These are phyloP conservation scores for Lupinus albus DNA, from an alignment of 306 rosid genomes.

Conservation along the genomic window DNA sequence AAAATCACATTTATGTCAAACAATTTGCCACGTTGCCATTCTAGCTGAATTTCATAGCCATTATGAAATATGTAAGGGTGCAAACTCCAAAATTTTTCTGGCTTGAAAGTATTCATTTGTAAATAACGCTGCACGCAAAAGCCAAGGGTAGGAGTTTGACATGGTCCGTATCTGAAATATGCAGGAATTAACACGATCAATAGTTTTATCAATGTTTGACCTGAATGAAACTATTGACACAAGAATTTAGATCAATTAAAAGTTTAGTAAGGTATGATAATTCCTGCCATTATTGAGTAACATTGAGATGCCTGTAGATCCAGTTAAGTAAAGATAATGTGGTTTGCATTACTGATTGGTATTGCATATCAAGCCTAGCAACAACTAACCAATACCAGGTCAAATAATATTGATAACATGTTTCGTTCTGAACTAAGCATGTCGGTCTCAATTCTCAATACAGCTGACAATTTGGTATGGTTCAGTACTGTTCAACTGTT, in stretches of 20 bases:
- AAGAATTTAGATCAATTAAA: conserved; percentile 25
- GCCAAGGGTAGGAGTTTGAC: conserved; percentile 98
- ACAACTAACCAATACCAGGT: conserved; percentile 36
- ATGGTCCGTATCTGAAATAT: conserved; percentile 92
- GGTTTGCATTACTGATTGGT: conserved; percentile 22
- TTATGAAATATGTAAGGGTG: conserved; percentile 68
- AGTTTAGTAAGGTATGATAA: conserved; percentile 15
- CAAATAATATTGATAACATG: not conserved
- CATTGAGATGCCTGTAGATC: conserved; percentile 31
- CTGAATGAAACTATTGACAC: conserved; percentile 28
- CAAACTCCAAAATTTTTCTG: conserved; percentile 91
- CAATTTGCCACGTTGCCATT: conserved; percentile 90
- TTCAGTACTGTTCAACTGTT: conserved; percentile 19
- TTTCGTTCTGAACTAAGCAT: conserved; percentile 11
- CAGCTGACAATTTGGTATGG: conserved; percentile 15
- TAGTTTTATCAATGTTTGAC: conserved; percentile 36
- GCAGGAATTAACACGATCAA: conserved; percentile 42
- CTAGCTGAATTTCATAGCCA: conserved; percentile 91
- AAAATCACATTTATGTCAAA: conserved; percentile 75
- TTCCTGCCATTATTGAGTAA: conserved; percentile 20
- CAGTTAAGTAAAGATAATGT: conserved; percentile 10
- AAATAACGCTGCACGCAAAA: conserved; percentile 94
- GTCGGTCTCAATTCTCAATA: conserved; percentile 25
- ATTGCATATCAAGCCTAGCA: conserved; percentile 30
- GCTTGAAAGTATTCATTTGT: conserved; percentile 87